Percentiles rank a stretch among this genome's conserved stretches.
These are phyloP conservation scores for Coemansia sp. DNA, from an alignment of 192 early-diverging fungal genomes.

Conservation along the genomic window DNA sequence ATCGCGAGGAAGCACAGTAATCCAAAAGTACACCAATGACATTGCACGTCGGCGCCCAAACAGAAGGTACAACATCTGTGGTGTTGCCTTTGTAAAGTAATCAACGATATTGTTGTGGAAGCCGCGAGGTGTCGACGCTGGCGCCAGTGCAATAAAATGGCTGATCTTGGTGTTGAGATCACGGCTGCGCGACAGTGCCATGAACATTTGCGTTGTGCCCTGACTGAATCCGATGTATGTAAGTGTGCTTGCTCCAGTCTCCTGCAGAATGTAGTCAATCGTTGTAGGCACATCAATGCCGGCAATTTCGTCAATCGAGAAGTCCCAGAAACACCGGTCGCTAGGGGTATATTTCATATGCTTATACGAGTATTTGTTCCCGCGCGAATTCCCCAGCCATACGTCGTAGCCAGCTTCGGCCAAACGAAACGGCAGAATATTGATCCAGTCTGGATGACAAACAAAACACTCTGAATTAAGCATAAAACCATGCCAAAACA, in stretches of 20 bases:
- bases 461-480: conserved; percentile 94
- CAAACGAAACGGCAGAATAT: conserved; percentile 78
- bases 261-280: conserved; percentile 82
- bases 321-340: conserved; percentile 86
- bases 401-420: conserved; percentile 93
- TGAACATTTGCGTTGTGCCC: conserved; percentile 87
- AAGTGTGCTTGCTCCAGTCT: conserved; percentile 75
- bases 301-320: conserved; percentile 90
- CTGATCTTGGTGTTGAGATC: conserved; percentile 80
- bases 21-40: conserved; percentile 81
- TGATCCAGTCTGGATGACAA: conserved; percentile 72
- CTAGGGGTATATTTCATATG: conserved; percentile 66
- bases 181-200: conserved; percentile 77
- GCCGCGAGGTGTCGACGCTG: conserved; percentile 82
- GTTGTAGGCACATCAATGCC: conserved; percentile 82
- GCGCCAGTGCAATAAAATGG: conserved; percentile 87
- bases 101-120: conserved; percentile 77
- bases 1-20: conserved; percentile 71
- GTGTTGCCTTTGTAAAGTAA: conserved; percentile 80
- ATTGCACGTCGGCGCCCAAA: conserved; percentile 86
- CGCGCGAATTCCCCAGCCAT: conserved; percentile 92
- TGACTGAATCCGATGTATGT: conserved; percentile 98
- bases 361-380: conserved; percentile 92
- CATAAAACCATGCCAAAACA: conserved; percentile 94
- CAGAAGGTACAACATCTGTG: conserved; percentile 81